Conservation (phyloP, 2,329 filamentous ascomycete genomes). For the Biscogniauxia marginata region DNA sequence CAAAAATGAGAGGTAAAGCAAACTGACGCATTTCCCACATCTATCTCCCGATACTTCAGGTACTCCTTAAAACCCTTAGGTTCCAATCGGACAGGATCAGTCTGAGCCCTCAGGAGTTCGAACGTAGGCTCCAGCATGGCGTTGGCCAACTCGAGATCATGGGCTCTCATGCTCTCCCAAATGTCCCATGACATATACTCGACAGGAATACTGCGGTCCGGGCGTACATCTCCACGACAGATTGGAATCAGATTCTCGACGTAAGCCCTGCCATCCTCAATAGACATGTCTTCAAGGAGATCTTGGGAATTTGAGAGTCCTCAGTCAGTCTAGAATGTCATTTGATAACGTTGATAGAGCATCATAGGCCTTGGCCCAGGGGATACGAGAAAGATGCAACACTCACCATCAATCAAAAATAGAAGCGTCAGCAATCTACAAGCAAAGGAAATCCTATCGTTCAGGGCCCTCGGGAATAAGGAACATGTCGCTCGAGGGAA, state of each 20-base stretch:
- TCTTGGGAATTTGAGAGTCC: too few species aligned
- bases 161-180: conserved; percentile 36
- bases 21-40: conserved; percentile 37
- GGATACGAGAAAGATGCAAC: not conserved
- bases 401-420: conserved; percentile 40
- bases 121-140: conserved; percentile 36
- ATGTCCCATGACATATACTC: conserved; percentile 38
- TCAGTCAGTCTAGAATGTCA: too few species aligned
- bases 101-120: conserved; percentile 39
- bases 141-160: conserved; percentile 32
- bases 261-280: conserved; percentile 37
- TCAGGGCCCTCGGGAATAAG: conserved; percentile 36
- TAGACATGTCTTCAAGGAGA: conserved; percentile 42
- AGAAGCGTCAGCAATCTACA: conserved; percentile 39
- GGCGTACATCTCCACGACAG: conserved; percentile 29
- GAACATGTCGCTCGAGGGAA: conserved; percentile 39
- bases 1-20: too few species aligned
- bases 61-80: conserved; percentile 31
- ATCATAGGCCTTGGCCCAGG: not conserved
- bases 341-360: too few species aligned
- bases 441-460: conserved; percentile 39
- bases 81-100: conserved; percentile 22
- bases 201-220: conserved; percentile 31
- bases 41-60: conserved; percentile 35
- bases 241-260: conserved; percentile 39